phyloP scores from a whole-genome alignment of 257 asterid species.

The Thymus mandschuricus region DNA sequence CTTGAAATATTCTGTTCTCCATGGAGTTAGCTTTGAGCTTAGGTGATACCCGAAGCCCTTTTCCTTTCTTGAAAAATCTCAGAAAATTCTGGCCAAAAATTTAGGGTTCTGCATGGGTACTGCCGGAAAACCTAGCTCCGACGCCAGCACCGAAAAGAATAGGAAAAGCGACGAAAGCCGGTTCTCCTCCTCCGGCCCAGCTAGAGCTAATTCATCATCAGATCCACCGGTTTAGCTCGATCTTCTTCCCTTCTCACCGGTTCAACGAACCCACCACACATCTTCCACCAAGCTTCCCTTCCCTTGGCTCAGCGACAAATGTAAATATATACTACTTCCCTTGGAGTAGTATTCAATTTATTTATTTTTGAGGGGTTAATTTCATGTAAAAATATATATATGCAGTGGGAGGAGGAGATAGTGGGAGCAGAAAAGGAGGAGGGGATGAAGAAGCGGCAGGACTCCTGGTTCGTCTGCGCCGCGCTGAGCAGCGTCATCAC shows the following conservation, averaged over 20 bases:
- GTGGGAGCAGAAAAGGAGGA: conserved; percentile 24
- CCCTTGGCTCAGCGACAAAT: conserved; percentile 71
- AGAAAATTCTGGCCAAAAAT: conserved; percentile 33
- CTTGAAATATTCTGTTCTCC: background rate
- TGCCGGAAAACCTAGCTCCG: conserved; percentile 17
- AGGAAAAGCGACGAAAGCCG: conserved; percentile 8
- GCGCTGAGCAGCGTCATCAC: no score
- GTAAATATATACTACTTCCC: conserved; percentile 31
- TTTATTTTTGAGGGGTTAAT: no score
- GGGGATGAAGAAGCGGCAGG: background rate
- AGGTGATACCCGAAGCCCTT: conserved; percentile 67
- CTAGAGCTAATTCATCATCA: conserved; percentile 43
- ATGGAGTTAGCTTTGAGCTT: conserved; percentile 90
- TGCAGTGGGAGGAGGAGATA: conserved; percentile 40
- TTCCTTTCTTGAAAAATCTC: conserved; percentile 47
- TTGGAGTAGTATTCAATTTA: no score
- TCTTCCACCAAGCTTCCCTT: conserved; percentile 43
- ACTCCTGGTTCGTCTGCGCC: no score
- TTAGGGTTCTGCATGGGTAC: conserved; percentile 83
- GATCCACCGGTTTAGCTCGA: conserved; percentile 86
- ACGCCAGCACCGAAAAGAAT: background rate
- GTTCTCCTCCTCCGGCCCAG: conserved; percentile 23
- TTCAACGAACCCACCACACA: conserved; percentile 35
- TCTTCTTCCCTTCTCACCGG: conserved; percentile 73
- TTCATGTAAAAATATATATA: no score